These are phyloP conservation scores for Corymbia citriodora DNA, from an alignment of 441 rosid genomes.

Conservation along the genomic window DNA sequence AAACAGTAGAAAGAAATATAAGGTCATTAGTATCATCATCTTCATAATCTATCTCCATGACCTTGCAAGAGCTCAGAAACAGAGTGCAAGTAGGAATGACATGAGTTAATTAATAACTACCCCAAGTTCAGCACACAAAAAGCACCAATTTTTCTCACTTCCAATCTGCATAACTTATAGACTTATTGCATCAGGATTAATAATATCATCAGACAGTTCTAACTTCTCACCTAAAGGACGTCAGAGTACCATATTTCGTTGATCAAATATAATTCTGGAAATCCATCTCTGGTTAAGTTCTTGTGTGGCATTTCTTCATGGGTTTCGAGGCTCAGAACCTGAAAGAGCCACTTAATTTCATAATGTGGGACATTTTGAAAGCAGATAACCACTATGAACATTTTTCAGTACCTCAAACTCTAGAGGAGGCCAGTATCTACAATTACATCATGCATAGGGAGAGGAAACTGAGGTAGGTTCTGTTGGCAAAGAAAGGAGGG, in stretches of 20 bases:
- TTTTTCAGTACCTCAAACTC: slow-evolving; percentile 67
- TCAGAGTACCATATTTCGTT: slow-evolving; percentile 38
- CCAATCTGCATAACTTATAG: neutral
- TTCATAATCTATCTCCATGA: neutral
- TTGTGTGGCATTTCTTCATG: slow-evolving; percentile 48
- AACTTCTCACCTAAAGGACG: neutral
- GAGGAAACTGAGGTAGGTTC: slow-evolving; percentile 93
- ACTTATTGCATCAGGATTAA: neutral
- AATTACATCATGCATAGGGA: slow-evolving; percentile 87
- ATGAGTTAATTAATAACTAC: neutral
- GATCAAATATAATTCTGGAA: slow-evolving; percentile 81
- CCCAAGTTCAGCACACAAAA: neutral
- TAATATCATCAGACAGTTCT: neutral
- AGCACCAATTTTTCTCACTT: neutral
- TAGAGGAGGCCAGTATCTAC: slow-evolving; percentile 82
- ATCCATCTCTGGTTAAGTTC: slow-evolving; percentile 62
- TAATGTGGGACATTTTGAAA: slow-evolving; percentile 4
- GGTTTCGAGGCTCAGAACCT: slow-evolving; percentile 50
- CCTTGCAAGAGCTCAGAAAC: neutral
- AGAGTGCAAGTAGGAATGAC: neutral
- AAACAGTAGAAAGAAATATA: neutral
- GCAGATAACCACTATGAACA: neutral
- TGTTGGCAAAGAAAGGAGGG: slow-evolving; percentile 15
- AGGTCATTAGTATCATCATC: neutral
- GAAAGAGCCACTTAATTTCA: slow-evolving; percentile 7